Base-by-base conservation (phyloP, 2,329 filamentous ascomycete species). In the Fusarium sp. region DNA sequence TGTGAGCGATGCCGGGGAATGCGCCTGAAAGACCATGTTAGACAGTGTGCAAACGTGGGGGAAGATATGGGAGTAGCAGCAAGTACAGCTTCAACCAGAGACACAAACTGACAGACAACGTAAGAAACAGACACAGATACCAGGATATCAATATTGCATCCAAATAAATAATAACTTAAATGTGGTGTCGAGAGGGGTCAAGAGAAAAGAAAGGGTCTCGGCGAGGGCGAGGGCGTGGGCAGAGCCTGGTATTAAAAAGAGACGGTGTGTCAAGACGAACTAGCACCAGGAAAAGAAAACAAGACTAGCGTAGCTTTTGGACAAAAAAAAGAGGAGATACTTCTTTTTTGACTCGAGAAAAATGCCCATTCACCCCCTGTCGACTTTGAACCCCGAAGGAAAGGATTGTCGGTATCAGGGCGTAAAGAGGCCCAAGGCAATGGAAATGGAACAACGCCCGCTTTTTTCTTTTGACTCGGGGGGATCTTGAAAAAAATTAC, bases 241-340 rank as follows among this genome's bases (percentile, higher is more conserved):
- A 64, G 34, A 35, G 25, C 61, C 45, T 64, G 48, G 11, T 54
- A 41, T 56, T 56, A 64, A 56, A 64, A 30, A 56, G 48, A 56
- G 25, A 54, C 61, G 45, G 48, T 41, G 45, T 64, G 43, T 23
- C 35, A 52, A 50, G 59, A 35, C 48, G 18, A 54, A 48, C 35
- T 64, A 56, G 23, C 25, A 54, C 25, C 9, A 25, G 27, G 9
- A 56, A 56, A 34, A 34, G 30, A 37, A 50, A 50, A 35, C 56
- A 18, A 25, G 43, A 18, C 43, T 62, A 62, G 59, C 59, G 48
- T 48, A 48, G 14, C 20, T 25, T 48, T 48, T 16, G 13, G n/a
- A 16, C 5, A 32, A 63, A 62, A 16, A 64, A 63, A 63, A 63
- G 43, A 63, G 45, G 45, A 63, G 60, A 52, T 35, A 32, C 60